Evolutionary conservation across 257 asterid genomes (phyloP).

Genomic region (Gentiana macrophylla): DNA sequence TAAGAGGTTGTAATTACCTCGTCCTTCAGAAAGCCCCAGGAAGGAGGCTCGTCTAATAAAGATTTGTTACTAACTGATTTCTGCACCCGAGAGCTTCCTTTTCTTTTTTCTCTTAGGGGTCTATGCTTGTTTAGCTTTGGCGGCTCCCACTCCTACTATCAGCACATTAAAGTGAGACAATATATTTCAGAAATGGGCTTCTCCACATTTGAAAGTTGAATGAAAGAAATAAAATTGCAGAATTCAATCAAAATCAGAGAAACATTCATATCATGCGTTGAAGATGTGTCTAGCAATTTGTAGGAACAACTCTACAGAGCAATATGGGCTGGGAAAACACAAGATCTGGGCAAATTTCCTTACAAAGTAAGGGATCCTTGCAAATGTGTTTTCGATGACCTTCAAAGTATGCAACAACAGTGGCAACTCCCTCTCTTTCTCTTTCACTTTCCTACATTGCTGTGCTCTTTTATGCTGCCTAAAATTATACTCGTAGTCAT

Average conservation of each 20-base stretch:
- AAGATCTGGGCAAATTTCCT: no score
- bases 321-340: no score
- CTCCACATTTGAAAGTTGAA: background rate
- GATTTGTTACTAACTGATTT: constrained; percentile 20
- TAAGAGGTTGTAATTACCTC: constrained; percentile 24
- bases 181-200: background rate
- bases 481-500: no score
- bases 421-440: no score
- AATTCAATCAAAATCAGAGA: background rate
- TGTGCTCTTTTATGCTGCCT: no score
- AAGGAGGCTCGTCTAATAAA: constrained; percentile 16
- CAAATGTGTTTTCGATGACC: no score
- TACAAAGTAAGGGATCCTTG: no score
- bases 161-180: background rate
- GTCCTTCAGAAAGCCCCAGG: constrained; percentile 9
- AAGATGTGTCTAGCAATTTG: background rate
- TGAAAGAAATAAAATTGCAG: background rate
- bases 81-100: constrained; percentile 14
- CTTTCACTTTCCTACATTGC: no score
- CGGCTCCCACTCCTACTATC: constrained; percentile 22
- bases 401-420: no score
- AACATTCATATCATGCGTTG: background rate
- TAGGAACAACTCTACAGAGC: background rate
- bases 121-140: constrained; percentile 16
- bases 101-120: constrained; percentile 20